Evolutionary conservation across 2,329 filamentous ascomycete genomes (phyloP), one percentile per base, ranked within the genome.

Genomic region (Botrytis cinerea): DNA sequence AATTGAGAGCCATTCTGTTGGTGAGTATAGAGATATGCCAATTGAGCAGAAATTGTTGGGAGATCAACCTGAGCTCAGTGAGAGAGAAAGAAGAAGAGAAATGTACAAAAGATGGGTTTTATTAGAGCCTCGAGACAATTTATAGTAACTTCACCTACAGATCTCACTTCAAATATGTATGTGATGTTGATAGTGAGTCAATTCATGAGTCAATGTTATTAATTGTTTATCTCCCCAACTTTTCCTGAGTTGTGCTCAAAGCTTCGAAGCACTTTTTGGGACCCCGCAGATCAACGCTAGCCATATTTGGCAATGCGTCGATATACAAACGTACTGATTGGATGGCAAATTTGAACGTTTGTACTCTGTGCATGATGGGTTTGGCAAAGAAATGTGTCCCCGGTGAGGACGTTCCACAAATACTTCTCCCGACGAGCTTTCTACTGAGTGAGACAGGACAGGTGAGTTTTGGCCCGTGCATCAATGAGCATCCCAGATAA

Each of bases 1-100:
- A 48, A 38, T 60, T 72, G 32, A 59, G 62, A 60, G 71, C 25
- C 71, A 72, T 72, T 67, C 61, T 72, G 71, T 22, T 46, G 48
- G 54, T 72, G 63, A 68, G 51, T 68, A 43, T 48, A 32, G 46
- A 25, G 28, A 68, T 46, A 57, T 43, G 45, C 35, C 59, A 64
- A 71, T 71, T 57, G 70, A 66, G 32, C 43, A 25, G 61, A 43
- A 35, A 57, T 72, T 46, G 51, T 46, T 70, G 67, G 35, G 51
- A 60, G 6, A 35, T 70, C 38, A 48, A 22, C 35, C 43, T 35
- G 60, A 62, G 35, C 59, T 62, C 38, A 45, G n/a, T 63, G 46
- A 43, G 25, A 43, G 16, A 20, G 64, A 57, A 38, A 28, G 25
- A 54, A 40, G 46, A 46, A 45, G 9, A 62, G 28, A 61, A 61